phyloP scores from a whole-genome alignment of 2,329 filamentous ascomycete genomes.

The Cadophora sp. region DNA sequence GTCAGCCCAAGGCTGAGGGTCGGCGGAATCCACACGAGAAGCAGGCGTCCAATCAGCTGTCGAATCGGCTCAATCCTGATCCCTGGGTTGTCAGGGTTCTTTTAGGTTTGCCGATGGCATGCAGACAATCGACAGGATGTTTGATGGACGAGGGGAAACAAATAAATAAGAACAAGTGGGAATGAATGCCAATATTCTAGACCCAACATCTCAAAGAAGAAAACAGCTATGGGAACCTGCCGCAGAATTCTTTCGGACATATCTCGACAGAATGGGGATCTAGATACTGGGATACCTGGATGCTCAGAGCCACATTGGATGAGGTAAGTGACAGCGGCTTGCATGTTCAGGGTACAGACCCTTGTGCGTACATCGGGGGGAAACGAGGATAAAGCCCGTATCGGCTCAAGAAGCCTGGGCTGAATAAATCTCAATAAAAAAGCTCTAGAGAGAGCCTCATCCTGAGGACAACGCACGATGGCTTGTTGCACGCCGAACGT shows the following conservation, averaged over 20 bases:
- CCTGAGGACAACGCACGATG: constrained; percentile 8
- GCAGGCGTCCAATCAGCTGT: constrained; percentile 25
- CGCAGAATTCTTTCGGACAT: background rate
- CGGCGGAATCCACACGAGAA: constrained; percentile 23
- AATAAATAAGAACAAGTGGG: constrained; percentile 23
- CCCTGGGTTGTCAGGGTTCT: constrained; percentile 20
- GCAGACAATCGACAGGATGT: constrained; percentile 30
- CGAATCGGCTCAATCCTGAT: constrained; percentile 21
- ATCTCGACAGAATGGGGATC: background rate
- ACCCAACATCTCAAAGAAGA: constrained; percentile 32
- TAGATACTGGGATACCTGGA: background rate
- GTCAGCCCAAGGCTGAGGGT: constrained; percentile 35
- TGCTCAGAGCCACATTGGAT: background rate
- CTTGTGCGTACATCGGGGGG: background rate
- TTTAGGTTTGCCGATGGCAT: constrained; percentile 31
- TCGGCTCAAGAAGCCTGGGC: background rate
- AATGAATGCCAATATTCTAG: constrained; percentile 21
- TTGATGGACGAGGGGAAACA: constrained; percentile 17
- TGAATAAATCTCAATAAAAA: constrained; percentile 1
- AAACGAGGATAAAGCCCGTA: background rate
- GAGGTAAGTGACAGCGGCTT: constrained; percentile 19
- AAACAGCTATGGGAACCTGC: constrained; percentile 41
- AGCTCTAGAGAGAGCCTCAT: constrained; percentile 12
- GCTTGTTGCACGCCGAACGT: background rate
- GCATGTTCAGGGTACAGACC: background rate